Evolutionary conservation across 2,329 filamentous ascomycete genomes (phyloP).

Genomic region (Scolecobasidium constrictum): DNA sequence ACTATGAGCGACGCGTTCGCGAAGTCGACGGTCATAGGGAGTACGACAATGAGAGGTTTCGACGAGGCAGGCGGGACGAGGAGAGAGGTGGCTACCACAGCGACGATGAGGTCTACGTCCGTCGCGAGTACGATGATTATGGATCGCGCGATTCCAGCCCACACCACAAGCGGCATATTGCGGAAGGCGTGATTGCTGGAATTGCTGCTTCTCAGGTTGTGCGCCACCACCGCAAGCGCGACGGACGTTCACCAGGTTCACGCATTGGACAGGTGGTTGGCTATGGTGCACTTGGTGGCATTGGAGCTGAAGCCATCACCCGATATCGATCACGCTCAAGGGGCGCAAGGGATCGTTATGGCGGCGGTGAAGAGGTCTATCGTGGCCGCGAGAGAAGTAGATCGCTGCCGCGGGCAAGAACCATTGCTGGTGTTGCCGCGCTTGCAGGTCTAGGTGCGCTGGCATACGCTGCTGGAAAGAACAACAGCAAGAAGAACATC

Average conservation of each 20-base stretch:
- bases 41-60: conserved; percentile 27
- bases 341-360: conserved; percentile 27
- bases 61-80: conserved; percentile 25
- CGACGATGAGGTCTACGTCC: conserved; percentile 50
- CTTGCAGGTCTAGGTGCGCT: conserved; percentile 50
- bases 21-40: conserved; percentile 41
- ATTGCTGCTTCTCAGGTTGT: conserved; percentile 50
- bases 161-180: conserved; percentile 45
- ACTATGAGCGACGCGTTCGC: conserved; percentile 46
- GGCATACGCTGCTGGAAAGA: conserved; percentile 40
- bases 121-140: conserved; percentile 38
- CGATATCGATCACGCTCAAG: conserved; percentile 31
- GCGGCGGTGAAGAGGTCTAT: conserved; percentile 18
- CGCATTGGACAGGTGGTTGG: conserved; percentile 44
- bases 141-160: conserved; percentile 27
- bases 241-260: conserved; percentile 43
- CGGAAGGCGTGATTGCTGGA: conserved; percentile 51
- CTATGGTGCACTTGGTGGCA: conserved; percentile 49
- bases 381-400: conserved; percentile 15
- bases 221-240: conserved; percentile 44
- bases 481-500: conserved; percentile 30
- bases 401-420: conserved; percentile 32
- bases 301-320: conserved; percentile 47
- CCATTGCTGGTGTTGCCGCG: conserved; percentile 46
- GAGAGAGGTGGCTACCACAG: conserved; percentile 44